A percentile compares a stretch with the other conserved stretches of the same genome.
phyloP scores from a whole-genome alignment of 208 protist genomes.

The Trypanosoma theileri region DNA sequence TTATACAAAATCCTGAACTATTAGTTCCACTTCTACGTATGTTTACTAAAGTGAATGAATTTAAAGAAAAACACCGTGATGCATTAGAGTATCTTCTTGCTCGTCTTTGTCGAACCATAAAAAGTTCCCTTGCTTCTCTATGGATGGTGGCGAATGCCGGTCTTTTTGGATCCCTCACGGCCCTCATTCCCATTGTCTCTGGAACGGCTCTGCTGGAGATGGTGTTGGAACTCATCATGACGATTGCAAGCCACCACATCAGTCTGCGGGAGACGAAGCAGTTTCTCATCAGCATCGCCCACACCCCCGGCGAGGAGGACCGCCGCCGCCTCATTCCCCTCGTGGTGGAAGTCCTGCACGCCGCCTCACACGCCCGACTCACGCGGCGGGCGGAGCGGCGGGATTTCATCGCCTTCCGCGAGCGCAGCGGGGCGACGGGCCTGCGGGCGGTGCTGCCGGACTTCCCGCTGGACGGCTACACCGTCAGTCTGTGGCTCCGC shows the following conservation, averaged over 20 bases:
- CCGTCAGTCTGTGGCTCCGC: slow-evolving; percentile 67
- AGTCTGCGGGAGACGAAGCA: slow-evolving; percentile 80
- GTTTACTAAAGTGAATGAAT: slow-evolving; percentile 19
- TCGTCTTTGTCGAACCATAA: slow-evolving; percentile 23
- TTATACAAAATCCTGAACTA: slow-evolving; percentile 57
- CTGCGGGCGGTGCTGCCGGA: slow-evolving; percentile 54
- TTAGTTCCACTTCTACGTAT: slow-evolving; percentile 39
- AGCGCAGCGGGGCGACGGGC: slow-evolving; percentile 40
- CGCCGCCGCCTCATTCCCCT: slow-evolving; percentile 42
- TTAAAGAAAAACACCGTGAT: slow-evolving; percentile 28
- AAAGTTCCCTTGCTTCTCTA: slow-evolving; percentile 31
- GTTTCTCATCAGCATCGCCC: slow-evolving; percentile 59
- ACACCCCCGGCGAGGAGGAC: slow-evolving; percentile 36
- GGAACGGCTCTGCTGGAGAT: slow-evolving; percentile 34
- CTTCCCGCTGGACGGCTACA: slow-evolving; percentile 73
- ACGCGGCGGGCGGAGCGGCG: slow-evolving; percentile 19
- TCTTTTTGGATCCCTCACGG: slow-evolving; percentile 47
- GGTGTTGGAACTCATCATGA: slow-evolving; percentile 43
- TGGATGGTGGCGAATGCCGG: slow-evolving; percentile 60
- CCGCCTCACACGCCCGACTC: slow-evolving; percentile 26
- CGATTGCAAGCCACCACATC: slow-evolving; percentile 53
- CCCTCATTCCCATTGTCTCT: slow-evolving; percentile 43
- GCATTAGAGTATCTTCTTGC: slow-evolving; percentile 26
- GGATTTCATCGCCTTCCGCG: slow-evolving; percentile 39
- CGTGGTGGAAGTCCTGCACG: slow-evolving; percentile 60